Conservation (phyloP, 441 rosid genomes). For the Arabidopsis hybrid region DNA sequence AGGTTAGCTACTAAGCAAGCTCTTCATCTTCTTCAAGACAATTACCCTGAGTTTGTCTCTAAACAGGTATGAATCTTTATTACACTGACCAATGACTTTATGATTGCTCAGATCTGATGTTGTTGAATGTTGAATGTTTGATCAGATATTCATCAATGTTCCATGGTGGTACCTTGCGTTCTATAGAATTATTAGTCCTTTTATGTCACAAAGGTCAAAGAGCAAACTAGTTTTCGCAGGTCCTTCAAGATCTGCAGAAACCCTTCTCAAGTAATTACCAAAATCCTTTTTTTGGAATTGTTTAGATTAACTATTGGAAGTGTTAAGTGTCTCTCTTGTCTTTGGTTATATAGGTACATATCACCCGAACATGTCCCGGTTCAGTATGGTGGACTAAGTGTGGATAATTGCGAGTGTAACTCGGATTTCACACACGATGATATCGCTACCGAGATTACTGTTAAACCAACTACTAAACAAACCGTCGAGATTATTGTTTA, state of each 20-base stretch:
- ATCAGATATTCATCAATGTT: constrained; percentile 89
- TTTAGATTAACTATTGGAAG: not conserved
- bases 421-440: constrained; percentile 68
- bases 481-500: constrained; percentile 56
- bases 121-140: not conserved
- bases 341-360: constrained; percentile 53
- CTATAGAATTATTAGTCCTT: constrained; percentile 84
- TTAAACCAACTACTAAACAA: constrained; percentile 68
- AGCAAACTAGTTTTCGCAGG: constrained; percentile 64
- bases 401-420: constrained; percentile 64
- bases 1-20: constrained; percentile 86
- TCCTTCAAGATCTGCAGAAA: constrained; percentile 55
- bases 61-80: constrained; percentile 66
- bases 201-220: constrained; percentile 91
- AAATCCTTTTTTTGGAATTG: not conserved
- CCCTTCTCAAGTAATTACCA: constrained; percentile 50
- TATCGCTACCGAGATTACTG: constrained; percentile 57
- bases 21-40: constrained; percentile 88
- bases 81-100: not conserved
- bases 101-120: constrained; percentile 21
- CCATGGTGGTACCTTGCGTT: constrained; percentile 99
- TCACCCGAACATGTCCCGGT: constrained; percentile 80
- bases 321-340: constrained; percentile 2
- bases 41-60: constrained; percentile 92
- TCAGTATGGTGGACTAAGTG: constrained; percentile 81